Evolutionary conservation across 768 basidiomycete species (phyloP), one percentile per base, ranked within the genome.

Genomic region (Xerocomellus amylosporus): DNA sequence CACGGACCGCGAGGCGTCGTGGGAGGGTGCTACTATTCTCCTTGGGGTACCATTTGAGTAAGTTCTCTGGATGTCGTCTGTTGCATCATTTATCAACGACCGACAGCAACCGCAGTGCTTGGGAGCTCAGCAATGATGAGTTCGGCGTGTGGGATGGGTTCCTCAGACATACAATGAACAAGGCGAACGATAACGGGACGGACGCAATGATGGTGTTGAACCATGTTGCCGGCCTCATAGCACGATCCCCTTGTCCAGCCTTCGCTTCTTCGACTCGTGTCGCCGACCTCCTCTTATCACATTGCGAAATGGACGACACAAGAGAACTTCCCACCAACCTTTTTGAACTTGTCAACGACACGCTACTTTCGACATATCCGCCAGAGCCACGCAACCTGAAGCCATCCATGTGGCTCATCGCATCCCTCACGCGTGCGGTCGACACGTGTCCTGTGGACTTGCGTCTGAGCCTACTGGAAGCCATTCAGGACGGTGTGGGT

Each of bases 31-130:
- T 19, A 68, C 79, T 15, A 64, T 79, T 20, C 66, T 81, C 17
- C 73, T 89, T 22, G 77, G 77, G 28, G 74, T 82, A 47, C 89
- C 88, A 7, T 91, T 90, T 60, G 71, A 74, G 84, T 84, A 64
- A 67, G 80, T 77, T 20, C 49, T 48, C 46, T 62, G 55, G n/a
- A 30, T 53, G 5, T n/a, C 7, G 7, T 39, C 8, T 44, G 26
- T 44, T 44, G 24, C 37, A 46, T 33, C 58, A 37, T 59, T 58
- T 46, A 52, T 51, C 2, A 7, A 54, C 28, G 36, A 31, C 42
- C 36, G 24, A 52, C 55, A 78, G 79, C 28, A 73, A 74, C 46
- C 64, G 69, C 20, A 72, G 72, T 59, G 60, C 73, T 10, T 88
- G 84, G 83, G 79, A 81, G 31, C 68, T 84, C 53, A 71, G 64